These are phyloP conservation scores for Debaryomyces tyrocola DNA, from an alignment of 805 yeast genomes.

Conservation along the genomic window DNA sequence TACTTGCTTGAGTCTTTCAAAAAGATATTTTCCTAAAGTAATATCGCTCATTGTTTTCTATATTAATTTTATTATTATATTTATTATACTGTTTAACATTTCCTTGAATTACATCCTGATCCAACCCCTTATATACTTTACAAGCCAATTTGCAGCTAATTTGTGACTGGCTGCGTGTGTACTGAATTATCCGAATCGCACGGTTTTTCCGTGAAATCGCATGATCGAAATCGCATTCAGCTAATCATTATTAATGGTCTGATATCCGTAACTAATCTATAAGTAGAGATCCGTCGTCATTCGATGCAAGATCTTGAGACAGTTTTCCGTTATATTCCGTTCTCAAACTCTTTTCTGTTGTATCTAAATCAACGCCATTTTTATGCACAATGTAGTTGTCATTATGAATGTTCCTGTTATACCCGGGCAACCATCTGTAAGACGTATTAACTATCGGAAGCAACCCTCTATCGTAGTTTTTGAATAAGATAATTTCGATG, in stretches of 20 bases:
- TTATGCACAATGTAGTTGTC: neutral
- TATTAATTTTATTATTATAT: neutral
- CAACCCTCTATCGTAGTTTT: slow-evolving; percentile 21
- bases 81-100: neutral
- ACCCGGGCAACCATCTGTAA: slow-evolving; percentile 7
- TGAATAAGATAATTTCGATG: slow-evolving; percentile 13
- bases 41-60: slow-evolving; percentile 27
- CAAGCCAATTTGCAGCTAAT: no score
- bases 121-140: no score
- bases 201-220: no score
- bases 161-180: no score
- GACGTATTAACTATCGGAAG: slow-evolving; percentile 12
- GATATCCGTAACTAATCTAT: neutral
- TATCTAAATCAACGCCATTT: no score
- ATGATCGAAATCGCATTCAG: no score
- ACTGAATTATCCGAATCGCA: no score
- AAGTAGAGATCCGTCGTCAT: neutral
- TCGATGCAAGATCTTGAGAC: neutral
- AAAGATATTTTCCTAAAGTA: slow-evolving; percentile 39
- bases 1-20: slow-evolving; percentile 40
- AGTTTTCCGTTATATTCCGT: no score
- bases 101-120: no score
- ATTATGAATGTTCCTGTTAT: neutral
- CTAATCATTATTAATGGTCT: no score
- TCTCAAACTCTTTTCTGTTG: no score